Conservation (phyloP, 139 green algal genomes). For the Closterium sp. region DNA sequence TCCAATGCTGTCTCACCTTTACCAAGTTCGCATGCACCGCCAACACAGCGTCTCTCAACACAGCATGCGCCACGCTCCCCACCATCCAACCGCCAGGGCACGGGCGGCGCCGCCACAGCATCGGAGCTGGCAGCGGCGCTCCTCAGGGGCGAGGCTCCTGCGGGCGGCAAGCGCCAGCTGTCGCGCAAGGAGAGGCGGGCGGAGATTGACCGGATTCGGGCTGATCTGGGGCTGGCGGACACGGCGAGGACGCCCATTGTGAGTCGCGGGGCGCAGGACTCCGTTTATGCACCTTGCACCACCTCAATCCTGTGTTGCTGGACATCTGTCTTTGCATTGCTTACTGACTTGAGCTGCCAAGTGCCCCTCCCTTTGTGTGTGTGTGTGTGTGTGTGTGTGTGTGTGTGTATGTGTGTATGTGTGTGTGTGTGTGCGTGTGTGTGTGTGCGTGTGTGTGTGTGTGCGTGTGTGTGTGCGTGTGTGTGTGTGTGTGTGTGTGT, state of each 20-base stretch:
- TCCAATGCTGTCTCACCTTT: too few species aligned
- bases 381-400: too few species aligned
- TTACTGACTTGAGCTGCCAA: too few species aligned
- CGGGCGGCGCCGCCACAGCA: conserved; percentile 2
- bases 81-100: not conserved
- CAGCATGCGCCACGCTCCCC: not conserved
- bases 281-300: not conserved
- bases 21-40: not conserved
- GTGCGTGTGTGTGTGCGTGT: not conserved
- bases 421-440: too few species aligned
- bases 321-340: too few species aligned
- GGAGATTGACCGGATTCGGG: conserved; percentile 42
- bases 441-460: too few species aligned
- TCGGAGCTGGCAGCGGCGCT: conserved; percentile 35
- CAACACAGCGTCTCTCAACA: too few species aligned
- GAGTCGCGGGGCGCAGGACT: not conserved
- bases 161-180: not conserved
- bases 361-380: too few species aligned
- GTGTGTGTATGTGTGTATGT: too few species aligned
- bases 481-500: too few species aligned
- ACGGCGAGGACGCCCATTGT: conserved; percentile 33
- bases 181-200: conserved; percentile 36
- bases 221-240: conserved; percentile 47
- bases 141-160: conserved; percentile 8
- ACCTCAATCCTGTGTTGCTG: too few species aligned